These are phyloP conservation scores for Neofusicoccum ribis DNA, from an alignment of 2,329 filamentous ascomycete genomes.

Conservation along the genomic window DNA sequence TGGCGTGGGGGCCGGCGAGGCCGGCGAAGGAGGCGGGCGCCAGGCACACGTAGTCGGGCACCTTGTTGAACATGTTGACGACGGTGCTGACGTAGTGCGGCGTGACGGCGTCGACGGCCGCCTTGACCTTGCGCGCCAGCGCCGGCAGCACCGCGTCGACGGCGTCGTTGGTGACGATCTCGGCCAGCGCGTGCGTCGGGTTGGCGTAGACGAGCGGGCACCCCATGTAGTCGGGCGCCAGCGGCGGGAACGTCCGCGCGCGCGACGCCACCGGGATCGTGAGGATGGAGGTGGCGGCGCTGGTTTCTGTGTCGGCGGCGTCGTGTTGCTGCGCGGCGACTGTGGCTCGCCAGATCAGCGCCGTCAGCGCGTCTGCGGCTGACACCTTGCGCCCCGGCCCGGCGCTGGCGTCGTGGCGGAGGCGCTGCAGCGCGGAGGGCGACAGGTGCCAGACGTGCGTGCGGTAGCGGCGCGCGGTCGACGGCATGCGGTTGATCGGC, in stretches of 20 bases:
- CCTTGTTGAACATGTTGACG: conserved; percentile 2
- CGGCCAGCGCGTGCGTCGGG: not conserved
- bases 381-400: conserved; percentile 40
- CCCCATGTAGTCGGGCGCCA: conserved; percentile 13
- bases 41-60: conserved; percentile 3
- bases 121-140: not conserved
- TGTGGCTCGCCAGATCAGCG: conserved; percentile 55
- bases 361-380: conserved; percentile 50
- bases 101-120: not conserved
- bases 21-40: not conserved
- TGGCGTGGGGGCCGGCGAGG: not conserved
- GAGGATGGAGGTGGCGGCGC: conserved; percentile 44
- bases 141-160: not conserved
- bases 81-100: not conserved
- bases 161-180: not conserved
- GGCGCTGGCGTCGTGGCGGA: conserved; percentile 32
- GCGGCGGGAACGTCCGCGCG: not conserved
- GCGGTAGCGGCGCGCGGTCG: not conserved
- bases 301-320: conserved; percentile 40
- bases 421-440: conserved; percentile 29
- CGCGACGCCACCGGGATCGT: conserved; percentile 40
- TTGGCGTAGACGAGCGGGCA: conserved; percentile 2
- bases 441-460: conserved; percentile 26
- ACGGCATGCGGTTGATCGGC: not conserved
- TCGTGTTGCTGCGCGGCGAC: conserved; percentile 43